These are phyloP conservation scores for Taphrina deformans DNA, from an alignment of 1,139 yeast species.

Conservation along the genomic window DNA sequence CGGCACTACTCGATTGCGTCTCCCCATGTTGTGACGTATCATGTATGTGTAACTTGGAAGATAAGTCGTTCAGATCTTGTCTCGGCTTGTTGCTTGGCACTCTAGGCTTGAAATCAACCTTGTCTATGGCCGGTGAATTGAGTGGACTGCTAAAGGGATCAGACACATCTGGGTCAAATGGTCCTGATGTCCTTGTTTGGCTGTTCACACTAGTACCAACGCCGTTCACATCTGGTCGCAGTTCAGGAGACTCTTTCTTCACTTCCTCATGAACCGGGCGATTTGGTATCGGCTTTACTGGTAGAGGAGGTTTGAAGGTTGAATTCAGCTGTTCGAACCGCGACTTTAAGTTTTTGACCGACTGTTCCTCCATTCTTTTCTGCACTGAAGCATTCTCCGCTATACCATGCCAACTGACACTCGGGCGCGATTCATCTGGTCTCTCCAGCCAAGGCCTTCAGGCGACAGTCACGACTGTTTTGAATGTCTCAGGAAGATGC, in stretches of 20 bases:
- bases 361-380: not conserved
- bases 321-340: constrained; percentile 4
- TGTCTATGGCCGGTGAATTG: not conserved
- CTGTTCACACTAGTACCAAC: not conserved
- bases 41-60: not conserved
- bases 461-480: not conserved
- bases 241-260: not conserved
- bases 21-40: not conserved
- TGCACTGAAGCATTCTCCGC: not conserved
- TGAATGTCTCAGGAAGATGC: not conserved
- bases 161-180: not conserved
- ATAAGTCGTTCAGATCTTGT: not conserved
- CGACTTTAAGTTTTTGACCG: constrained; percentile 9
- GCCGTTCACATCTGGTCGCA: not conserved
- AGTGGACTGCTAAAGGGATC: constrained; percentile 7
- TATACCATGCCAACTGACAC: no score
- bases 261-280: not conserved
- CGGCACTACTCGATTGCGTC: not conserved
- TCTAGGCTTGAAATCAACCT: not conserved
- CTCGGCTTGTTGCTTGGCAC: not conserved
- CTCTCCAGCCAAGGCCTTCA: no score
- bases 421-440: no score
- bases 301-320: not conserved
- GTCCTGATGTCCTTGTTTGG: not conserved
- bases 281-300: not conserved